phyloP scores from a whole-genome alignment of 179 eudicot genomes.

The Nepenthes alata region DNA sequence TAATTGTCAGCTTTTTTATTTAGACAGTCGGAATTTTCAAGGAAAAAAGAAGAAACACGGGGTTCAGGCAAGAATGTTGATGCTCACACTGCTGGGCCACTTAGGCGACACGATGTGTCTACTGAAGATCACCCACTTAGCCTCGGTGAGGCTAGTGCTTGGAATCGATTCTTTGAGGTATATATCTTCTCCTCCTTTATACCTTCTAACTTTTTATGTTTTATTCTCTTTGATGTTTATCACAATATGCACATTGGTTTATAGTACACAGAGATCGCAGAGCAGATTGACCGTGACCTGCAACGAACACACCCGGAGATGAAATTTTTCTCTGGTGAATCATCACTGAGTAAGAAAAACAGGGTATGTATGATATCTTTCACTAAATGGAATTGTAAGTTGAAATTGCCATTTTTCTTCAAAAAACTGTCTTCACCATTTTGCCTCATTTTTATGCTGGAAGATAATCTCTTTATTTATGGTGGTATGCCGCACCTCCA shows the following conservation, averaged over 20 bases:
- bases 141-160: slow-evolving; percentile 40
- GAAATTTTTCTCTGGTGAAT: slow-evolving; percentile 41
- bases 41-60: slow-evolving; percentile 12
- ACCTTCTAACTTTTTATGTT: not conserved
- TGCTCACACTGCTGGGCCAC: slow-evolving; percentile 26
- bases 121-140: slow-evolving; percentile 54
- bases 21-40: slow-evolving; percentile 44
- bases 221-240: slow-evolving; percentile 5
- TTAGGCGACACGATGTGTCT: slow-evolving; percentile 37
- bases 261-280: slow-evolving; percentile 51
- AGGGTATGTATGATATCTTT: slow-evolving; percentile 18
- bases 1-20: slow-evolving; percentile 15
- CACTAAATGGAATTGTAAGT: too few species aligned
- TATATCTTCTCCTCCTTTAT: not conserved
- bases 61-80: slow-evolving; percentile 11
- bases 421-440: not conserved
- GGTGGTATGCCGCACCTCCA: not conserved
- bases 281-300: slow-evolving; percentile 71
- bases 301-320: slow-evolving; percentile 63
- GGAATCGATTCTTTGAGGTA: slow-evolving; percentile 58
- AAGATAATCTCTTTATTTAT: not conserved
- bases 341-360: slow-evolving; percentile 34
- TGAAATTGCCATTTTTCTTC: not conserved
- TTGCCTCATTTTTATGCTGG: not conserved
- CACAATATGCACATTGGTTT: slow-evolving; percentile 4